Evolutionary conservation across 371 early-diverging fungal species (phyloP), one percentile per base, ranked within the genome.

Genomic region (Saksenaea oblongispora): DNA sequence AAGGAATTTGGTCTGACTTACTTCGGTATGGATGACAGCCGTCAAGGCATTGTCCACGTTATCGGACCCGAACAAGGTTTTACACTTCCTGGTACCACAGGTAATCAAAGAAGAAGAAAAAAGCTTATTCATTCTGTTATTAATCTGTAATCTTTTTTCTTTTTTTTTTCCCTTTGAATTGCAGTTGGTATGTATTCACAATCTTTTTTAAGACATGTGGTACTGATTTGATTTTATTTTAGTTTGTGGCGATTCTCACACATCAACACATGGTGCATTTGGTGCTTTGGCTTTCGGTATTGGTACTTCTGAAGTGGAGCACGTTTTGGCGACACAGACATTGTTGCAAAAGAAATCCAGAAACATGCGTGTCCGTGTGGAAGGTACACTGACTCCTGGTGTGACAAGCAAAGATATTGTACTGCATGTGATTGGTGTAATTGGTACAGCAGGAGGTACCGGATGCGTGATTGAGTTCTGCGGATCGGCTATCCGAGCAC

Each of bases 21-120:
- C 65, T 89, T 88, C 71, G 80, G 82, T 56, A 74, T 89, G 78
- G 79, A 78, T 14, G 89, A 89, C 59, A 75, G 70, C 55, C 79
- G 89, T 57, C 89, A 89, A 70, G 89, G 89, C 54, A 87, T 89
- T 63, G 89, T 89, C 1, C 89, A 89, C 68, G 87, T 89, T 44
- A 86, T 89, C 66, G 89, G 89, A n/a, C 89, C 89, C 42, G 89
- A 89, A 64, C 89, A 89, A 71, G 89, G 88, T 18, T 89, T 89
- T 58, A 89, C 89, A 27, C 79, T 89, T 26, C 89, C 89, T 24
- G 89, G 80, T 34, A 86, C 88, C 1, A 89, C 89, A 28, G 80
- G 51, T 47, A 47, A 44, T n/a, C 7, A 4, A 8, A 44, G n/a
- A 47, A 47, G 22, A n/a, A 47, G 22, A 18, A 22, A 18, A 22